A percentile compares a stretch with the other conserved stretches of the same genome.
Conservation (phyloP, 306 rosid genomes). For the cucumber (Cucumis sativus) region DNA sequence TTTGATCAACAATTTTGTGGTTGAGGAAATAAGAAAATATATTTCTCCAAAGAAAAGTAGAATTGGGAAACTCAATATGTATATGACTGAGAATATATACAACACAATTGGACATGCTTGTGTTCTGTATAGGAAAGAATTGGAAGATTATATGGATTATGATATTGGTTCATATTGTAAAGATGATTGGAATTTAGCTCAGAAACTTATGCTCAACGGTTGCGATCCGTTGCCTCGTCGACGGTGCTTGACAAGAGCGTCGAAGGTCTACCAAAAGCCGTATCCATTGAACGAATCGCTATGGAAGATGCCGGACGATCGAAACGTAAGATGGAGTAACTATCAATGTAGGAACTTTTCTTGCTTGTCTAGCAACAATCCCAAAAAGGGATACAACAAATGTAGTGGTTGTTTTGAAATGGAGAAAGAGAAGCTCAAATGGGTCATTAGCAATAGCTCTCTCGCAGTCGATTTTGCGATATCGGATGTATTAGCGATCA, state of each 20-base stretch:
- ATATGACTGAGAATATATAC: constrained; percentile 44
- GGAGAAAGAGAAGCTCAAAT: constrained; percentile 78
- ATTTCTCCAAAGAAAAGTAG: constrained; percentile 76
- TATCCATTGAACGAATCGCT: constrained; percentile 66
- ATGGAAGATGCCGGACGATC: constrained; percentile 58
- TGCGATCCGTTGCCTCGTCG: constrained; percentile 90
- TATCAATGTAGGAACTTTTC: constrained; percentile 68
- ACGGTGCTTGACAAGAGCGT: constrained; percentile 79
- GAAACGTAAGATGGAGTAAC: constrained; percentile 84
- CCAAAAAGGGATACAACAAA: constrained; percentile 56
- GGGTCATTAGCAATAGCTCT: constrained; percentile 43
- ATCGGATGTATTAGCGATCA: constrained; percentile 32
- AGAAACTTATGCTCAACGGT: constrained; percentile 77
- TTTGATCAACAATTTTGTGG: constrained; percentile 54
- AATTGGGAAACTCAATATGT: constrained; percentile 41
- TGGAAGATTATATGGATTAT: constrained; percentile 78
- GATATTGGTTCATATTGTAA: constrained; percentile 90
- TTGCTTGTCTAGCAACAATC: constrained; percentile 62
- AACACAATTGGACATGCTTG: constrained; percentile 92
- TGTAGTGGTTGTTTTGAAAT: constrained; percentile 81
- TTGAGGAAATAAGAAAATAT: constrained; percentile 79
- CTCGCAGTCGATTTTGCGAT: constrained; percentile 38
- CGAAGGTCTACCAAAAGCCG: constrained; percentile 63
- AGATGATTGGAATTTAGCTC: constrained; percentile 86
- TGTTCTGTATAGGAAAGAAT: constrained; percentile 48